Conservation (phyloP, 2,329 filamentous ascomycete species). For the Talaromyces sp. region DNA sequence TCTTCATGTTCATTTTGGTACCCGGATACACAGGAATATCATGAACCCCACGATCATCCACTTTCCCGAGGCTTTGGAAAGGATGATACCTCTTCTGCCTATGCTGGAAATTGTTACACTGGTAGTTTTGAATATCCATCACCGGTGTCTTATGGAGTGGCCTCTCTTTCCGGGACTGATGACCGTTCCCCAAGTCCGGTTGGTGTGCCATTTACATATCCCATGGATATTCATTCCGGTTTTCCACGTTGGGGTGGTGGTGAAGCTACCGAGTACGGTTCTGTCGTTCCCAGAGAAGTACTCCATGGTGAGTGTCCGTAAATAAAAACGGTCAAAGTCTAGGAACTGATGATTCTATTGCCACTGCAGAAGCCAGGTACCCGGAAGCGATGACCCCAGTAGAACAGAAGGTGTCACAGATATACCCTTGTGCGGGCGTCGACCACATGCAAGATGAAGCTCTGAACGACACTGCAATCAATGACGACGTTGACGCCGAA, state of each 20-base stretch:
- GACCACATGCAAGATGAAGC: neutral
- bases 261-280: conserved; percentile 23
- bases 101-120: neutral
- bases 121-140: conserved; percentile 7
- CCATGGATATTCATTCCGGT: neutral
- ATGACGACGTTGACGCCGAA: conserved; percentile 18
- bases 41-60: conserved; percentile 9
- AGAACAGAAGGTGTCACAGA: conserved; percentile 9
- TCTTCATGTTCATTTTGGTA: neutral
- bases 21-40: neutral
- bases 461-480: conserved; percentile 8
- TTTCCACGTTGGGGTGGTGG: conserved; percentile 14
- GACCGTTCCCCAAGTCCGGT: conserved; percentile 24
- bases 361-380: conserved; percentile 8
- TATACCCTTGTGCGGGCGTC: conserved; percentile 5
- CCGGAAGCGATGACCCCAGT: conserved; percentile 18
- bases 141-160: conserved; percentile 11
- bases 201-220: neutral
- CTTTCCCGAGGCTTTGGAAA: conserved; percentile 8
- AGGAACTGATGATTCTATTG: neutral
- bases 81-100: neutral
- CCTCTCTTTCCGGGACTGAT: conserved; percentile 24
- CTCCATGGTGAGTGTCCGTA: conserved; percentile 18
- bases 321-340: neutral
- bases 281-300: conserved; percentile 24